A percentile compares a stretch with the other conserved stretches of the same genome.
Evolutionary conservation across 495 filamentous ascomycete species (phyloP).

Genomic region (Rhypophila decipiens): DNA sequence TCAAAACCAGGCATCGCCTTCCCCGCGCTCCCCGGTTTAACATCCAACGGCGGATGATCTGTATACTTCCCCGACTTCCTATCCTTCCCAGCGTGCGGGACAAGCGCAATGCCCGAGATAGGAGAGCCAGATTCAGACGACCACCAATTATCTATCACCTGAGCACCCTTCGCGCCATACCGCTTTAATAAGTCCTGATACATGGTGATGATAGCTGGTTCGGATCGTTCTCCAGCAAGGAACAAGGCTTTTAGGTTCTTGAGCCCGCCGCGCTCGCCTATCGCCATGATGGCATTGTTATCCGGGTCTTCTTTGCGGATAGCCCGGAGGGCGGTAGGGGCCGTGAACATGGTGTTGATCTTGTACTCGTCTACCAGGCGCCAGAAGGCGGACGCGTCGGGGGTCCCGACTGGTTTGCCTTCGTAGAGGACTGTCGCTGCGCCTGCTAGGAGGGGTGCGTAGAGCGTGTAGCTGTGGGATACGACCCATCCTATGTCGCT

Average conservation of each 20-base stretch:
- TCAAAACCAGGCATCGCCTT: constrained; percentile 90
- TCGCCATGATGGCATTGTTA: constrained; percentile 53
- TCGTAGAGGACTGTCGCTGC: constrained; percentile 86
- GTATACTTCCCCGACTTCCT: constrained; percentile 23
- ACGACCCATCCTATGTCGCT: constrained; percentile 85
- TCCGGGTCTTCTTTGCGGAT: constrained; percentile 81
- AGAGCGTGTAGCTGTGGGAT: constrained; percentile 79
- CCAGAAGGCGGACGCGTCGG: constrained; percentile 83
- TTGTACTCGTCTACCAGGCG: constrained; percentile 76
- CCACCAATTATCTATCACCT: constrained; percentile 95
- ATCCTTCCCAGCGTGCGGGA: constrained; percentile 44
- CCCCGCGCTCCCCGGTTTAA: constrained; percentile 81
- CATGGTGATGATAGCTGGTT: constrained; percentile 74
- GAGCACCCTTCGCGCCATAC: constrained; percentile 55
- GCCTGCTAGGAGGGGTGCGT: constrained; percentile 67
- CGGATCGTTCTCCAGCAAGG: constrained; percentile 82
- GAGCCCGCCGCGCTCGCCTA: constrained; percentile 61
- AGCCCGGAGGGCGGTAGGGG: constrained; percentile 78
- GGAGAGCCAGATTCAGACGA: constrained; percentile 87
- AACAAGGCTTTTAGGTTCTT: constrained; percentile 66
- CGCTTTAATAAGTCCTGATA: constrained; percentile 65
- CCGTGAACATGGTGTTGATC: constrained; percentile 78
- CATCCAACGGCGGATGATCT: constrained; percentile 28
- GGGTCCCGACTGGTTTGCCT: constrained; percentile 87
- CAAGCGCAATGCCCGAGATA: constrained; percentile 73